These are phyloP conservation scores for Trichoderma endophyticum DNA, from an alignment of 2,329 filamentous ascomycete species.

Conservation along the genomic window DNA sequence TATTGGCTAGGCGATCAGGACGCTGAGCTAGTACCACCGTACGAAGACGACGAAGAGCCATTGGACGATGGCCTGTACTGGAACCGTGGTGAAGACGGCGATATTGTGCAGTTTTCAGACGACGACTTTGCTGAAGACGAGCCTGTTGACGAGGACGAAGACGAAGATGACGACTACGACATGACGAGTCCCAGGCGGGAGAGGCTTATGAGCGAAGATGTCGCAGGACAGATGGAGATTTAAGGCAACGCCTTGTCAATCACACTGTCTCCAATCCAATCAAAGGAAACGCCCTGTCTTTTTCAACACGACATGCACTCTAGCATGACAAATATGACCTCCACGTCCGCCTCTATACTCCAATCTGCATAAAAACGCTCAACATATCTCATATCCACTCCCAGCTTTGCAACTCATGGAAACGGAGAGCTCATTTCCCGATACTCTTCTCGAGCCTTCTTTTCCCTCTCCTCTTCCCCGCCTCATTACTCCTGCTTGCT, in stretches of 20 bases:
- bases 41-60: constrained; percentile 47
- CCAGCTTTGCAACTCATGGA: background rate
- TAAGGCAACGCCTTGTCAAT: constrained; percentile 31
- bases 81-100: constrained; percentile 58
- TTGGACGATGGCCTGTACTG: constrained; percentile 52
- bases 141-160: constrained; percentile 44
- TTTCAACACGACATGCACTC: constrained; percentile 14
- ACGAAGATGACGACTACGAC: constrained; percentile 38
- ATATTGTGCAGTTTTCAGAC: constrained; percentile 52
- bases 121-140: constrained; percentile 40
- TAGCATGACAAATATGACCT: background rate
- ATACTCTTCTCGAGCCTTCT: background rate
- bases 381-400: background rate
- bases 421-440: background rate
- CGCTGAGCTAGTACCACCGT: constrained; percentile 45
- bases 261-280: background rate
- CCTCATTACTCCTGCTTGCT: constrained; percentile 12
- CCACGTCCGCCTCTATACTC: background rate
- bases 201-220: constrained; percentile 60
- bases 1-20: constrained; percentile 80
- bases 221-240: constrained; percentile 62
- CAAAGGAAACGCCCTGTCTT: background rate
- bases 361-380: background rate
- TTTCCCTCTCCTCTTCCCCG: too few species aligned
- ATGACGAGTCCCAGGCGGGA: constrained; percentile 35